These are phyloP conservation scores for Vitellaria paradoxa DNA, from an alignment of 179 eudicot species.

Conservation along the genomic window DNA sequence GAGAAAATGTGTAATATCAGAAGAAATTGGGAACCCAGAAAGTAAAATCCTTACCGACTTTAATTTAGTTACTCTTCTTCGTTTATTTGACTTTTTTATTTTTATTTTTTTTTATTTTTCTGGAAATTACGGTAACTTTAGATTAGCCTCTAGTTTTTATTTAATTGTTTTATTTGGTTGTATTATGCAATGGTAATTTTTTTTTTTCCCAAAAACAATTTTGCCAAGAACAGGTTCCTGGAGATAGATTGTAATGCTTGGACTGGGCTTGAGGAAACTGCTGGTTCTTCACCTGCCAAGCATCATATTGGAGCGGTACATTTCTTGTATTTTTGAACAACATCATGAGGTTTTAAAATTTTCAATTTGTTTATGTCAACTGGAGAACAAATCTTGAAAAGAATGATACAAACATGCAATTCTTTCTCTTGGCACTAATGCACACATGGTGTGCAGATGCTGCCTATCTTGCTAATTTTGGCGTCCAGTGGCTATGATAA, in stretches of 20 bases:
- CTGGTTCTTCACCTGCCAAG: conserved; percentile 44
- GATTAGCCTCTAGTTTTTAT: neutral
- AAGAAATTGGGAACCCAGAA: neutral
- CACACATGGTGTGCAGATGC: neutral
- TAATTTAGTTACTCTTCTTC: neutral
- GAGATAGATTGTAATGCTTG: conserved; percentile 71
- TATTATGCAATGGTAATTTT: neutral
- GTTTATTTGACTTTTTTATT: neutral
- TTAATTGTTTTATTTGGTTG: neutral
- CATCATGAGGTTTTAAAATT: neutral
- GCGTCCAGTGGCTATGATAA: neutral
- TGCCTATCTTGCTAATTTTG: conserved; percentile 1
- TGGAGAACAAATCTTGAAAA: neutral
- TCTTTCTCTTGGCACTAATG: neutral
- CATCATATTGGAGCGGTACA: conserved; percentile 83
- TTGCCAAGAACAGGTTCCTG: conserved; percentile 47
- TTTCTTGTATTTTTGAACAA: neutral
- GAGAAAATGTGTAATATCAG: neutral
- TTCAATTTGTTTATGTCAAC: neutral
- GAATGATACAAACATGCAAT: neutral
- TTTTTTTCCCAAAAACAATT: neutral
- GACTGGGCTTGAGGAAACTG: conserved; percentile 85
- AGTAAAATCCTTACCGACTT: neutral
- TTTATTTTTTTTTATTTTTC: neutral
- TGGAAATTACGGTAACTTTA: neutral